Base-by-base conservation (phyloP, 2,329 filamentous ascomycete species). In the Fusarium citri region DNA sequence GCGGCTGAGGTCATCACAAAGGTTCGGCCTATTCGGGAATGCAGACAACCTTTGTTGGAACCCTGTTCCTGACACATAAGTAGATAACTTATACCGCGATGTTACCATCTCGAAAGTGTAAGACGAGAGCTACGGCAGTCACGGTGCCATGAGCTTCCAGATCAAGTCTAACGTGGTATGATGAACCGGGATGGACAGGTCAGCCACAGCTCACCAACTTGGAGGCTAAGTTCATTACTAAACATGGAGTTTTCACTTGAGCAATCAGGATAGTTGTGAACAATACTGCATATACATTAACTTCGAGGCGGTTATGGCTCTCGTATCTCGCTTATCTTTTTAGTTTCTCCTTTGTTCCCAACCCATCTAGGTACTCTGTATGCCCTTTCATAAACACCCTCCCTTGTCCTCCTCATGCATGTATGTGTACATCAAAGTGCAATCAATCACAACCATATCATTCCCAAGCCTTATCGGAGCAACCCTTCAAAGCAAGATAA, bases 271-370 rank as follows among this genome's bases (percentile, higher is more conserved):
- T n/a, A 30, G 25, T 41, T 20, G 37, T 59, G 9, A 59, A 48
- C 31, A 42, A 65, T 54, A 48, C 41, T 64, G 56, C 46, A 49
- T 45, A 42, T 66, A 67, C 57, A 69, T 64, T 63, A 64, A 69
- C 62, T 67, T 70, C 53, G 53, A 69, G 57, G 37, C 62, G 37
- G 42, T 22, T 41, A 47, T 66, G 15, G 54, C 66, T 23, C 61
- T 59, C 62, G 62, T 55, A 59, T 62, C 57, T 67, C 46, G 53
- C 49, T 67, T 56, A 43, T 55, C 42, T 47, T 26, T 26, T 48
- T 37, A n/a, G 26, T 43, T 53, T 34, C 41, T 46, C 42, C 63
- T 49, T 46, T 49, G 55, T 55, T 64, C 46, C 51, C 23, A 12
- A 20, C 23, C 18, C 6, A 26, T 53, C 23, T 28, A 28, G 23